These are phyloP conservation scores for Cryptosporidium sp. DNA, from an alignment of 169 alveolate genomes.

Conservation along the genomic window DNA sequence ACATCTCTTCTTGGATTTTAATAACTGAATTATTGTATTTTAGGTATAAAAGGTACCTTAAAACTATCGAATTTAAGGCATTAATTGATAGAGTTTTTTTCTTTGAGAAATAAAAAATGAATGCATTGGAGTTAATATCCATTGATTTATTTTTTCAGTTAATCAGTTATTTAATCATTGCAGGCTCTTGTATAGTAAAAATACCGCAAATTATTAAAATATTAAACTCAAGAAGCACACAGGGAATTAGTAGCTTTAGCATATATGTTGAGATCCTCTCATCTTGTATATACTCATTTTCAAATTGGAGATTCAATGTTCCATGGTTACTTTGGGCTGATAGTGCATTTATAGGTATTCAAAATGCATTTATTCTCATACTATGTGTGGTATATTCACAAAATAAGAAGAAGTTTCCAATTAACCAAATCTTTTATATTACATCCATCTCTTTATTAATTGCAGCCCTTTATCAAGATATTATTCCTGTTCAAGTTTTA, in stretches of 20 bases:
- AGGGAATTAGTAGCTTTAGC: conserved; percentile 67
- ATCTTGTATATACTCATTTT: conserved; percentile 57
- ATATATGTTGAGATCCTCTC: conserved; percentile 60
- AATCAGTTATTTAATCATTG: conserved; percentile 42
- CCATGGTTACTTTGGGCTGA: conserved; percentile 69
- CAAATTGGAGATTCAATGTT: conserved; percentile 47
- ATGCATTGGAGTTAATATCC: conserved; percentile 1
- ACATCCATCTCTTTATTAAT: conserved; percentile 32
- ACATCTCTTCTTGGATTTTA: background rate
- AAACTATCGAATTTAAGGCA: background rate
- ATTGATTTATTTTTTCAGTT: conserved; percentile 11
- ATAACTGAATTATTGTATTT: background rate
- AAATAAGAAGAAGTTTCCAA: conserved; percentile 2
- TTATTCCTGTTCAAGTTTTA: conserved; percentile 19
- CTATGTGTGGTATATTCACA: conserved; percentile 35
- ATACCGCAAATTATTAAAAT: conserved; percentile 64
- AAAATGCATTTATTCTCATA: conserved; percentile 37
- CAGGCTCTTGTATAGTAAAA: conserved; percentile 68
- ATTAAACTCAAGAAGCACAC: conserved; percentile 51
- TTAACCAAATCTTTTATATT: conserved; percentile 43
- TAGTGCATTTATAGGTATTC: conserved; percentile 63
- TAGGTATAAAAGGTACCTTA: background rate
- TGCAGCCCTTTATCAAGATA: conserved; percentile 26
- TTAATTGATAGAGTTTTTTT: background rate
- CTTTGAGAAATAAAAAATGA: background rate